A percentile compares a stretch with the other conserved stretches of the same genome.
Conservation (phyloP, 2,329 filamentous ascomycete species). For the Graphilbum fragrans region DNA sequence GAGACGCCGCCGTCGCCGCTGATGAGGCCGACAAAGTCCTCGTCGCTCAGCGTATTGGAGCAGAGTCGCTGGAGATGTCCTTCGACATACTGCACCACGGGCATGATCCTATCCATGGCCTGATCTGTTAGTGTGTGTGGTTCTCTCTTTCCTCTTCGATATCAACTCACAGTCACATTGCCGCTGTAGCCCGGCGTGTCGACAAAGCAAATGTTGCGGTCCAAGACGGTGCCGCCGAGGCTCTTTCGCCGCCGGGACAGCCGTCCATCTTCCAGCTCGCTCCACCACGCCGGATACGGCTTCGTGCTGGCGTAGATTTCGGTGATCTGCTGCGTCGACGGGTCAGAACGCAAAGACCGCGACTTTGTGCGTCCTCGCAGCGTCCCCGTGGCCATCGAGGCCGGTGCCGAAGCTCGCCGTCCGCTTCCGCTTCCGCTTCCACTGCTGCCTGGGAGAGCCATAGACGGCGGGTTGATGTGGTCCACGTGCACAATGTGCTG, state of each 20-base stretch:
- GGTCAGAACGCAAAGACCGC: conserved; percentile 7
- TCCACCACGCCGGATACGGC: conserved; percentile 84
- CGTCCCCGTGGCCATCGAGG: background rate
- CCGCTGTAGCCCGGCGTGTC: conserved; percentile 60
- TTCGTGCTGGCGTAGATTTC: conserved; percentile 72
- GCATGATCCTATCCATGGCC: conserved; percentile 44
- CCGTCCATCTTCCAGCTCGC: conserved; percentile 56
- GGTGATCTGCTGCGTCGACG: conserved; percentile 31
- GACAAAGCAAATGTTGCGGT: conserved; percentile 88
- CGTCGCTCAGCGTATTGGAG: conserved; percentile 53
- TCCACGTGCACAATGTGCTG: conserved; percentile 93
- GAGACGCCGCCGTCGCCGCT: conserved; percentile 73
- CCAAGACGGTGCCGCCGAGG: conserved; percentile 63
- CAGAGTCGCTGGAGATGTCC: conserved; percentile 51
- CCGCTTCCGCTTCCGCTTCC: conserved; percentile 9
- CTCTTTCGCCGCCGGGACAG: conserved; percentile 54
- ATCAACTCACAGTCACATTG: conserved; percentile 35
- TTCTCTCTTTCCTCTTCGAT: background rate
- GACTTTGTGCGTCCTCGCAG: conserved; percentile 6
- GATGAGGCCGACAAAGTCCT: conserved; percentile 64
- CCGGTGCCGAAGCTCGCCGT: conserved; percentile 7
- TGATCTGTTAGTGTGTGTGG: conserved; percentile 10
- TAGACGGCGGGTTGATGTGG: conserved; percentile 28
- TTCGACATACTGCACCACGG: conserved; percentile 60
- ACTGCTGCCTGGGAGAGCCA: background rate